A percentile compares a stretch with the other conserved stretches of the same genome.
phyloP scores from a whole-genome alignment of 371 early-diverging fungal species.

The Dichotomocladium elegans region DNA sequence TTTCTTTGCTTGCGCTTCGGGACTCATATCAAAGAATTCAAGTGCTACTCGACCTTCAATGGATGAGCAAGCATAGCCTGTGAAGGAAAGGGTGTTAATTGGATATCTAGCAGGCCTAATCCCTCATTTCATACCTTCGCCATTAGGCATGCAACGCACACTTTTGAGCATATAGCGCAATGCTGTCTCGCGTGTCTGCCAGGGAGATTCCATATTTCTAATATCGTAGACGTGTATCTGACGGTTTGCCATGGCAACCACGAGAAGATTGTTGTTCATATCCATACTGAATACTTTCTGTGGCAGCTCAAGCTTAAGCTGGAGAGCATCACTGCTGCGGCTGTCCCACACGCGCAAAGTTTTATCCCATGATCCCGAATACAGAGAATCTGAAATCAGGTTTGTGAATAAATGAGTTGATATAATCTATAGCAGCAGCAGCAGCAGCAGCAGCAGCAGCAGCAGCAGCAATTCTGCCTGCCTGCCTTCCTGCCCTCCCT shows the following conservation, averaged over 20 bases:
- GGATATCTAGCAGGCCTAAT: background rate
- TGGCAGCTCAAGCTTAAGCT: conserved; percentile 48
- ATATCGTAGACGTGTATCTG: conserved; percentile 81
- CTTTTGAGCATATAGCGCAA: conserved; percentile 82
- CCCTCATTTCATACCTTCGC: conserved; percentile 44
- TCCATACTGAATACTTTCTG: conserved; percentile 80
- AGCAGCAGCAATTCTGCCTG: background rate
- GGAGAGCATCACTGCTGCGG: conserved; percentile 33
- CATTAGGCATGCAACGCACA: conserved; percentile 79
- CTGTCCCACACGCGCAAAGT: conserved; percentile 80
- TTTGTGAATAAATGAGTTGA: background rate
- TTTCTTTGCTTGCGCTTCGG: conserved; percentile 66
- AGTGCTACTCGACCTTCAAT: conserved; percentile 95
- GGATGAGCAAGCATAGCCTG: conserved; percentile 82
- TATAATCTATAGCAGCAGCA: too few species aligned
- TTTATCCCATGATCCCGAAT: conserved; percentile 92
- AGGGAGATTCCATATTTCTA: conserved; percentile 69
- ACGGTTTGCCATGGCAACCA: conserved; percentile 80
- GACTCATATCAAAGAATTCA: conserved; percentile 81
- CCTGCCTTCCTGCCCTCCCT: background rate
- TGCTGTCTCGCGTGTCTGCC: conserved; percentile 73
- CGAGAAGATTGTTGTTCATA: conserved; percentile 61
- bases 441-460: too few species aligned
- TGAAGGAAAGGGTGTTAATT: background rate
- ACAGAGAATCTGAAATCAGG: conserved; percentile 47